Evolutionary conservation across 1,284 basidiomycete species (phyloP).

Genomic region (Ganoderma resinaceum): DNA sequence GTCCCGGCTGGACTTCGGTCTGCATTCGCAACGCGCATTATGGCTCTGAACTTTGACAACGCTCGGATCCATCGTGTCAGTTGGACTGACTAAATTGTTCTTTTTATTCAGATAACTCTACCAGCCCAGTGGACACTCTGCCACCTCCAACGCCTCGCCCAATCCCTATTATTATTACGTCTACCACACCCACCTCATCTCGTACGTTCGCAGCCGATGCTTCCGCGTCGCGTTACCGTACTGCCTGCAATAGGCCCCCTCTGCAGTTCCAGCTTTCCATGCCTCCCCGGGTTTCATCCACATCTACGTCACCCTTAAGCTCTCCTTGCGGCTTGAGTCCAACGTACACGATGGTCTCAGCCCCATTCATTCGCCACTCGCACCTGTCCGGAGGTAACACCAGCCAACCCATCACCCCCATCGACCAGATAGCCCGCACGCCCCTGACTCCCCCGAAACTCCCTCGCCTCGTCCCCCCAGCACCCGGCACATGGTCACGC

Average conservation of each 20-base stretch:
- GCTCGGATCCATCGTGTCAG: background rate
- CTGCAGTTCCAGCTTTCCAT: slow-evolving; percentile 36
- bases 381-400: slow-evolving; percentile 11
- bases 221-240: slow-evolving; percentile 39
- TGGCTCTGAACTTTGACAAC: background rate
- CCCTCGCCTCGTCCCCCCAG: slow-evolving; percentile 27
- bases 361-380: slow-evolving; percentile 15
- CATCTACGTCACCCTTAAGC: slow-evolving; percentile 11
- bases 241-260: slow-evolving; percentile 36
- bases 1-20: too few relatives aligned
- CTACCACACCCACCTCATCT: background rate
- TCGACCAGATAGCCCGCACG: slow-evolving; percentile 40
- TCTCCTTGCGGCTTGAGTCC: slow-evolving; percentile 4
- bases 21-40: background rate
- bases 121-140: background rate
- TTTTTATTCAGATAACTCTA: background rate
- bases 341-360: slow-evolving; percentile 4
- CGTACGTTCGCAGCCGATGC: background rate
- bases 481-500: slow-evolving; percentile 25
- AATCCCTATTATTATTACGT: background rate
- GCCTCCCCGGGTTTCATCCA: slow-evolving; percentile 20
- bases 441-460: slow-evolving; percentile 37
- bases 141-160: slow-evolving; percentile 1
- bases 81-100: background rate
- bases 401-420: slow-evolving; percentile 37